Base-by-base conservation (phyloP, 352 stramenopile species). In the Globisporangium megalacanthum region DNA sequence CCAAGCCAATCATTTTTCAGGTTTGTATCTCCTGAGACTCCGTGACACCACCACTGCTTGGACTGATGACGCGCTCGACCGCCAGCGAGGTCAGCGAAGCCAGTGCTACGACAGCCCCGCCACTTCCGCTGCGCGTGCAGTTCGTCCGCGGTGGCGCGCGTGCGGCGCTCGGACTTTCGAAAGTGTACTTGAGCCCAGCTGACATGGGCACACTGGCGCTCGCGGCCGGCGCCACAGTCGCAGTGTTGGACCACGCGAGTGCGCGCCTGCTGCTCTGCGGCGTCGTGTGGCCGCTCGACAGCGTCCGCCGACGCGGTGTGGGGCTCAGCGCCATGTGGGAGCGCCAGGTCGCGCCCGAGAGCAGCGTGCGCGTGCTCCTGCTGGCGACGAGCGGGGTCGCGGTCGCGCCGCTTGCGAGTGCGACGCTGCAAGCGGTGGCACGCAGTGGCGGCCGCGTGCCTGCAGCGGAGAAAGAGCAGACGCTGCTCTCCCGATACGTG, bases 291-390 rank as follows among this genome's bases (percentile, higher is more conserved):
- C 78, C 79, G 11, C 81, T 90, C 58, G 75, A 89, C 53, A 89
- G 84, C 50, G 75, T 90, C 66, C 83, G 85, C 61, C 75, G 73
- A 17, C 68, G 68, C 22, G 59, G 72, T 42, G 73, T 90, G 10
- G 83, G 79, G 48, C 59, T 92, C 3, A 88, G 77, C 68, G 73
- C 65, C 56, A 83, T 92, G 65, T 92, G 83, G 83, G 81, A 89
- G 62, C 69, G 68, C 8, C 64, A 70, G 35, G 59, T 86, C 1
- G 51, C 33, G 5, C 49, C 61, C 25, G 48, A 68, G 58, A 25
- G 60, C 19, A 63, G 53, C n/a, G 69, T 79, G 13, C 52, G 68
- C 17, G 55, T 73, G 31, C 20, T 78, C 17, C 41, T 62, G 20
- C 31, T 62, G n/a, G 42, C 42, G 42, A 48, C 17, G 42, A 60